Evolutionary conservation across 345 rosid species (phyloP).

Genomic region (Bruguiera gymnorhiza): DNA sequence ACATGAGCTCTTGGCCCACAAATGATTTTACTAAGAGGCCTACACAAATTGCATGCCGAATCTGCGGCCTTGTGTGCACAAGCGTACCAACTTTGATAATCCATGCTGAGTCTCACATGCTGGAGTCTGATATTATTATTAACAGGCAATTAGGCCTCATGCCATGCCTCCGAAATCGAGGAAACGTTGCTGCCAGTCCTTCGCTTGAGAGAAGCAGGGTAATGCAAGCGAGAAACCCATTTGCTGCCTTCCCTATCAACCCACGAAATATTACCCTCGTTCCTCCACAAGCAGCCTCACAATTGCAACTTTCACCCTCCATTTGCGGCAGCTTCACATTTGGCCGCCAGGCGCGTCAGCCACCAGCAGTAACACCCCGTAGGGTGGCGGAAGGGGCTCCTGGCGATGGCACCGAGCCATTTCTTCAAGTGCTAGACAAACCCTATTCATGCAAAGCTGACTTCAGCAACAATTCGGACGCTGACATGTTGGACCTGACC

Average conservation of each 20-base stretch:
- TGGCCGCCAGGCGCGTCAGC: not conserved
- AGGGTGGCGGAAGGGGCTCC: not conserved
- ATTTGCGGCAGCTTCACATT: too few relatives aligned
- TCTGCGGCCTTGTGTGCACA: constrained; percentile 26
- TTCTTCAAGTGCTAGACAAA: constrained; percentile 20
- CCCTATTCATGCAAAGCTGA: not conserved
- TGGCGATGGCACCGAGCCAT: constrained; percentile 22
- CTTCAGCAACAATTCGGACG: not conserved
- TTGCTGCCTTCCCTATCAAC: too few relatives aligned
- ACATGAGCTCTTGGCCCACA: not conserved
- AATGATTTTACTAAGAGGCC: constrained; percentile 6
- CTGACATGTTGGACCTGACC: constrained; percentile 24
- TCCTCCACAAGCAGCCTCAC: too few relatives aligned
- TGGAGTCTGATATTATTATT: not conserved
- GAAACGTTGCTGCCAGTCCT: not conserved
- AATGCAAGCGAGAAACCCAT: too few relatives aligned
- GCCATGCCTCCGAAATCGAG: not conserved
- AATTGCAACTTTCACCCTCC: too few relatives aligned
- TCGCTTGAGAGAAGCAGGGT: too few relatives aligned
- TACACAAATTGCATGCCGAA: constrained; percentile 31
- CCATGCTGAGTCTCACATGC: constrained; percentile 26
- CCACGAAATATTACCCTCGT: too few relatives aligned
- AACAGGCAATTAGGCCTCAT: not conserved
- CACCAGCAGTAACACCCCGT: not conserved
- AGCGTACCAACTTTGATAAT: constrained; percentile 26